Base-by-base conservation (phyloP, 257 asterid genomes). In the Handroanthus guayacan region DNA sequence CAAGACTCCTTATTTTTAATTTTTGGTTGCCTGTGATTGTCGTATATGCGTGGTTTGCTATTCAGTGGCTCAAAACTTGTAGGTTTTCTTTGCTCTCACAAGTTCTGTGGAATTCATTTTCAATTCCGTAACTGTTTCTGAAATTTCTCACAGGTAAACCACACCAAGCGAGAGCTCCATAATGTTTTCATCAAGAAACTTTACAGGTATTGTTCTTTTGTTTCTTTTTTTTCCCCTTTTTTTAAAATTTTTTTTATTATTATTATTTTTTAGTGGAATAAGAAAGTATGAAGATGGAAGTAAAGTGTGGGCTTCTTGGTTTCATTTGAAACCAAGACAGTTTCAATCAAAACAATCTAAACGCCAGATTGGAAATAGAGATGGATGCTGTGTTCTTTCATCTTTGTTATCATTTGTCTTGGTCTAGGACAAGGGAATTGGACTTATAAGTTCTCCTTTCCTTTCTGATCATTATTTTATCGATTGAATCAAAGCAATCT, bases 131-230 rank as follows among this genome's bases (percentile, higher is more conserved):
- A 6, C 55, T 67, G 65, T 67, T 69, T 65, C 44, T 45, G 16
- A 2, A 2, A 76, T 76, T 78, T 74, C 78, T 69, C 12, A 69
- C 87, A 94, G 98, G 98, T 94, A 60, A 89, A 94, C 84, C 97
- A 88, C 80, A 87, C 98, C 75, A 95, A 89, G 82, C 80, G 97
- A 80, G 97, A 91, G 82, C 92, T 95, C 57, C 99, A 90, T 82
- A 92, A 92, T 62, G 87, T 87, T 47, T 87, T 92, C 79, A 94
- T 94, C 75, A 72, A 78, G 76, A 86, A 74, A 77, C 91, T 94
- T 69, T 94, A 94, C 92, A 90, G 97, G 98, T 91, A 87, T 69
- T 25, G 31, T 25, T 25, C 31, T 25, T 25, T 25, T 25, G 31
- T 25, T 25, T 25, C 31, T 25, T 25, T 25, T 25, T 25, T 25